Evolutionary conservation across 495 filamentous ascomycete genomes (phyloP).

Genomic region (Bathelium albidoporum): DNA sequence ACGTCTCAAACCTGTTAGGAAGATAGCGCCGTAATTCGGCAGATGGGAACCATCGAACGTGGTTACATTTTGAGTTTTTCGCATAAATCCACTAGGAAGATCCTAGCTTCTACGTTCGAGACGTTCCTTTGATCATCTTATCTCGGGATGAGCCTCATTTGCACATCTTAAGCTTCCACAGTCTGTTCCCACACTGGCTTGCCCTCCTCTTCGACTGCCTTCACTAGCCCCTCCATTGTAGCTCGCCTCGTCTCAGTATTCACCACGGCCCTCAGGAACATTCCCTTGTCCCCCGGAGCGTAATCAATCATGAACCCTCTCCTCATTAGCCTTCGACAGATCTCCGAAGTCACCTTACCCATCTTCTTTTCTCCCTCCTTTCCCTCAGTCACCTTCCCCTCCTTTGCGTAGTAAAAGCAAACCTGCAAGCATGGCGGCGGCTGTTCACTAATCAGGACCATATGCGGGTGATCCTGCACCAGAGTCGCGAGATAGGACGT

Average conservation of each 20-base stretch:
- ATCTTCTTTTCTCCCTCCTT: constrained; percentile 47
- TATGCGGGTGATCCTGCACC: constrained; percentile 43
- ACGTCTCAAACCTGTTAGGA: no score
- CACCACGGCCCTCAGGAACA: constrained; percentile 83
- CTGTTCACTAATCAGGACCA: constrained; percentile 61
- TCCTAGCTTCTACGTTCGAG: no score
- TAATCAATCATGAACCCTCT: constrained; percentile 93
- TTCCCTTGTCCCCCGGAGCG: constrained; percentile 66
- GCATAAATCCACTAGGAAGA: no score
- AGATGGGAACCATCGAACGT: no score
- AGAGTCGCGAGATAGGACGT: constrained; percentile 55
- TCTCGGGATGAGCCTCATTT: no score
- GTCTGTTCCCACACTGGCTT: constrained; percentile 29
- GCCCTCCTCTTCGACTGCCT: constrained; percentile 58
- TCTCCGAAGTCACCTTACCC: constrained; percentile 55
- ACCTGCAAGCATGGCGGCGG: constrained; percentile 87
- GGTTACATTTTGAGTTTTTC: no score
- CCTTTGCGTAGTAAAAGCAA: constrained; percentile 77
- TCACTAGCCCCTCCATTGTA: constrained; percentile 69
- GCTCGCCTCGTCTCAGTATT: constrained; percentile 61
- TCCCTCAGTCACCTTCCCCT: constrained; percentile 35
- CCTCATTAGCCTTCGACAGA: constrained; percentile 53
- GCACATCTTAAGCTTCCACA: neutral
- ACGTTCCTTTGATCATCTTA: no score
- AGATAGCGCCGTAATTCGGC: no score